Evolutionary conservation across 2,329 filamentous ascomycete genomes (phyloP).

Genomic region (Xylariomycetidae sp.): DNA sequence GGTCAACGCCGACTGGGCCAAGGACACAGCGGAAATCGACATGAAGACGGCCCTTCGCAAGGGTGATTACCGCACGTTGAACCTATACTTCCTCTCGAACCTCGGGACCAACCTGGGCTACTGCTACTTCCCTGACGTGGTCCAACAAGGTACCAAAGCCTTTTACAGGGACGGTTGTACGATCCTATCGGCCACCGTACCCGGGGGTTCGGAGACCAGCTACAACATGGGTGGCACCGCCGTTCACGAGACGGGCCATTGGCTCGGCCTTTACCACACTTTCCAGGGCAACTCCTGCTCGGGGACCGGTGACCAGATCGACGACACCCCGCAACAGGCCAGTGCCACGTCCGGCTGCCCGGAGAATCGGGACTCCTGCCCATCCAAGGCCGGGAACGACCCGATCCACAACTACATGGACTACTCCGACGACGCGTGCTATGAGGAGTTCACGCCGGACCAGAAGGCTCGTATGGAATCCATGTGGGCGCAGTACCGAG

Average conservation of each 20-base stretch:
- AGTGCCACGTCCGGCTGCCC: slow-evolving; percentile 32
- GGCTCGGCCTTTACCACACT: slow-evolving; percentile 38
- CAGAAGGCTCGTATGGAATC: slow-evolving; percentile 17
- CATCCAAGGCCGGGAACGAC: slow-evolving; percentile 22
- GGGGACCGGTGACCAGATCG: slow-evolving; percentile 31
- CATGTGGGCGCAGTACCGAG: slow-evolving; percentile 1
- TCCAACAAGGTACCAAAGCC: slow-evolving; percentile 5
- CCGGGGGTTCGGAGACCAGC: slow-evolving; percentile 22
- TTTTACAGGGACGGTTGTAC: slow-evolving; percentile 26
- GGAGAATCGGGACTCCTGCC: slow-evolving; percentile 25
- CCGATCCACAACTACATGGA: slow-evolving; percentile 33
- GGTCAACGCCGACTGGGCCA: slow-evolving; percentile 3
- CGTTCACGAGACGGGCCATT: slow-evolving; percentile 38
- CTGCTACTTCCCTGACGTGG: slow-evolving; percentile 10
- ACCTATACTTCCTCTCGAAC: slow-evolving; percentile 6
- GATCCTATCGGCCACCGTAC: slow-evolving; percentile 22
- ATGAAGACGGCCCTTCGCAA: slow-evolving; percentile 7
- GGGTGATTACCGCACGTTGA: slow-evolving; percentile 6
- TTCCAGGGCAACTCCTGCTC: slow-evolving; percentile 34
- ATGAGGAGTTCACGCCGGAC: slow-evolving; percentile 32
- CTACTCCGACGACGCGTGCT: slow-evolving; percentile 33
- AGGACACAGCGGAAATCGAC: slow-evolving; percentile 4
- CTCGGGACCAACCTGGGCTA: slow-evolving; percentile 2
- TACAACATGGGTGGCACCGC: slow-evolving; percentile 33
- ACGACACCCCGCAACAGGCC: slow-evolving; percentile 34